These are phyloP conservation scores for Protea cynaroides DNA, from an alignment of 164 flowering plant species.

Conservation along the genomic window DNA sequence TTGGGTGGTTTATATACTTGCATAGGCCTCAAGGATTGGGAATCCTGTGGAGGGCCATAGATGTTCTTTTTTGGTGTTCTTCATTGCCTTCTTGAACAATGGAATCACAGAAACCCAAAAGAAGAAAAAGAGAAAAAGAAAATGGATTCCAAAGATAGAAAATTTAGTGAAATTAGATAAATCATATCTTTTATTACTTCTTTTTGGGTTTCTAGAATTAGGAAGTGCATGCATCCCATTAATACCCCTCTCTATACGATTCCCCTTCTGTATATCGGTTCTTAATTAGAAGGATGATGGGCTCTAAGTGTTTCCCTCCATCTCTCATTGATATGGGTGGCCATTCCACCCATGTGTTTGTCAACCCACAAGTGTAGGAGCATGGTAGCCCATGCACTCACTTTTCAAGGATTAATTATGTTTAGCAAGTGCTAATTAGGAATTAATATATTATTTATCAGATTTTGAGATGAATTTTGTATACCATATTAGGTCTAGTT, in stretches of 20 bases:
- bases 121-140: constrained; percentile 28
- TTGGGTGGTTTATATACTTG: constrained; percentile 39
- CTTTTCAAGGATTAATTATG: too few species aligned
- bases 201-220: constrained; percentile 7
- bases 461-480: too few species aligned
- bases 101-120: constrained; percentile 33
- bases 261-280: constrained; percentile 1
- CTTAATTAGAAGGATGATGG: too few species aligned
- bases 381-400: background rate
- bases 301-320: constrained; percentile 7
- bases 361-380: background rate
- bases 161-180: constrained; percentile 19
- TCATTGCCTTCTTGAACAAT: constrained; percentile 36
- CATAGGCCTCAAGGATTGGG: constrained; percentile 13
- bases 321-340: constrained; percentile 8
- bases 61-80: constrained; percentile 45
- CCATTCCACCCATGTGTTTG: constrained; percentile 6
- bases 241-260: constrained; percentile 11
- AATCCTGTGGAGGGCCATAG: constrained; percentile 39
- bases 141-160: constrained; percentile 34
- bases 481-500: too few species aligned
- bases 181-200: constrained; percentile 14
- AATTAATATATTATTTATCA: too few species aligned
- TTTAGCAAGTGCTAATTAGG: background rate
- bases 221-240: constrained; percentile 16